Evolutionary conservation across 768 basidiomycete species (phyloP), one percentile per base, ranked within the genome.

Genomic region (Pleurotus eryngii): DNA sequence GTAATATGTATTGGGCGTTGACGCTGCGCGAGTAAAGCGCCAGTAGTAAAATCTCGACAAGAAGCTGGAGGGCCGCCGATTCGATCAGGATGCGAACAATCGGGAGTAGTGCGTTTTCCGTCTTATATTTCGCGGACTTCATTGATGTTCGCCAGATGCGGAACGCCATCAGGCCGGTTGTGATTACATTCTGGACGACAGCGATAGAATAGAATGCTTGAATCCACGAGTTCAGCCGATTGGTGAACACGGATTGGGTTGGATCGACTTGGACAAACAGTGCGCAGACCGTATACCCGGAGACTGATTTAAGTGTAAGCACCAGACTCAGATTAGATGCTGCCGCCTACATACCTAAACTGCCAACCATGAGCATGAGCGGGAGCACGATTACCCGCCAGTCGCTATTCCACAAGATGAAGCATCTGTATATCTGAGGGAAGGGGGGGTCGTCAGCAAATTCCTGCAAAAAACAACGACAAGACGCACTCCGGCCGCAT

Each of bases 401-500:
- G n/a, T 61, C 26, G 4, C 46, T 18, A 12, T 58, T 54, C 65
- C 65, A 66, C 5, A 65, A 46, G 4, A 63, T 57, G 60, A 61
- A 66, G 49, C 64, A 64, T 12, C 65, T 58, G 35, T 66, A 66
- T 2, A 66, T 64, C 65, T 66, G 2, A 35, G 7, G 30, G 3
- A 30, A 27, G 7, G 30, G 30, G 1, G 30, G 1, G 30, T 30
- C 8, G 30, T 20, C 35, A 45, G n/a, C 18, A 47, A 3, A 4
- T 47, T 12, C 22, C 6, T 56, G 40, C 17, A 4, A 47, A 18
- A 17, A 17, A 26, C 9, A 50, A 20, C 17, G 37, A 8, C 40
- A 4, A 11, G 11, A 3, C 20, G 5, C n/a, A 24, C 61, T 11
- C 40, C 61, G 20, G 59, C 63, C 3, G 56, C 59, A 46, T 60